phyloP scores from a whole-genome alignment of 2,329 filamentous ascomycete species.

The Beauveria asiatica region DNA sequence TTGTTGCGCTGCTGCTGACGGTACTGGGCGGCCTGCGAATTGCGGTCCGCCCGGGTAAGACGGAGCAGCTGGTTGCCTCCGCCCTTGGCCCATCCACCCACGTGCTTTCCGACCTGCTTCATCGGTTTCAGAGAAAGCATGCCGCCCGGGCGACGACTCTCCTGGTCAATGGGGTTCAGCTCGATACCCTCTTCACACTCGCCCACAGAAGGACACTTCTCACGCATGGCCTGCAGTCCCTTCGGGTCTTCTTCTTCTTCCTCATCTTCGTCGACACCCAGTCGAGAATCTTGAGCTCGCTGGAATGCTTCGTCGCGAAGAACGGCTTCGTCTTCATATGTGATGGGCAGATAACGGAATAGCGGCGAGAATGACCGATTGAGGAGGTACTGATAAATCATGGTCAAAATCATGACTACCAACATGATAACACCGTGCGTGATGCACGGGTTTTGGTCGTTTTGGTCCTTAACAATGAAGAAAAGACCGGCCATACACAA shows the following conservation, averaged over 20 bases:
- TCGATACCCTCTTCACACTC: conserved; percentile 27
- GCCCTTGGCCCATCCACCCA: conserved; percentile 28
- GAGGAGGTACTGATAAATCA: conserved; percentile 69
- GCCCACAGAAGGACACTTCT: conserved; percentile 21
- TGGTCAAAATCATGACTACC: conserved; percentile 59
- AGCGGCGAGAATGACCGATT: conserved; percentile 80
- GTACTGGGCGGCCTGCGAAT: conserved; percentile 37
- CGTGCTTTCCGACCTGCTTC: conserved; percentile 30
- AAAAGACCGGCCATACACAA: conserved; percentile 84
- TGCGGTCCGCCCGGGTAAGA: conserved; percentile 26
- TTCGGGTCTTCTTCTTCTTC: conserved; percentile 34
- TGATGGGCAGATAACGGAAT: conserved; percentile 84
- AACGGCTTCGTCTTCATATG: conserved; percentile 89
- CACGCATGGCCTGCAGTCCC: conserved; percentile 18
- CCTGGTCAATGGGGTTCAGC: conserved; percentile 29
- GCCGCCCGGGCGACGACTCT: conserved; percentile 15
- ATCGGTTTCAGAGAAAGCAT: conserved; percentile 33
- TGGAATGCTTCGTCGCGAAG: conserved; percentile 86
- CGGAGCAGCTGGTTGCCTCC: conserved; percentile 42
- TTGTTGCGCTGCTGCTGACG: conserved; percentile 40
- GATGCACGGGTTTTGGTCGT: conserved; percentile 49
- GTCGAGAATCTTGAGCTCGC: conserved; percentile 61
- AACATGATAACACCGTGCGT: conserved; percentile 83
- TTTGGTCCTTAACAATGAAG: conserved; percentile 59
- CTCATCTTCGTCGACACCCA: conserved; percentile 51